These are phyloP conservation scores for Fragaria ananassa DNA, from an alignment of 306 rosid genomes.

Conservation along the genomic window DNA sequence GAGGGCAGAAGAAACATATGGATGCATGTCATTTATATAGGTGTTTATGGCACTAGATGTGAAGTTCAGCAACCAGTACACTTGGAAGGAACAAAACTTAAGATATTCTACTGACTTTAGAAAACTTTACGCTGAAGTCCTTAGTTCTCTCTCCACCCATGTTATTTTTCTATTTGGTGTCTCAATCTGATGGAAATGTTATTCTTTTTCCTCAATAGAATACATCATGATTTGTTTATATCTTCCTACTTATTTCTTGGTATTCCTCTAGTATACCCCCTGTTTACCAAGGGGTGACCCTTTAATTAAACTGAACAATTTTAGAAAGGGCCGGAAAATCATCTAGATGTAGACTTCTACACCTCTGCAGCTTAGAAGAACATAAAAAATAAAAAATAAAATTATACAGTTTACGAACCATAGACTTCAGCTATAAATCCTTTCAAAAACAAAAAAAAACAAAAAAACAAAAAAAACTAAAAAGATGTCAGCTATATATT, in stretches of 20 bases:
- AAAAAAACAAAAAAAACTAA: too few species aligned
- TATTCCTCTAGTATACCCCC: not conserved
- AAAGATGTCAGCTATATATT: too few species aligned
- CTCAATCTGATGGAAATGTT: not conserved
- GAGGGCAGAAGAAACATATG: not conserved
- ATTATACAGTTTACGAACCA: too few species aligned
- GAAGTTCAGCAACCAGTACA: not conserved
- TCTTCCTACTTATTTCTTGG: not conserved
- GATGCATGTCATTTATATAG: not conserved
- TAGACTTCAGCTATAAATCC: too few species aligned
- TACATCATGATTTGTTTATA: not conserved
- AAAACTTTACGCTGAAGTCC: not conserved
- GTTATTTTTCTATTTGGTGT: not conserved
- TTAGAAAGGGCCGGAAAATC: not conserved
- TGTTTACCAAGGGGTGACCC: not conserved
- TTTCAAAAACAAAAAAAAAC: too few species aligned
- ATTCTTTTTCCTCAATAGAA: not conserved
- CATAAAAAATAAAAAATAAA: too few species aligned
- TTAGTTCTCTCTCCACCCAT: not conserved
- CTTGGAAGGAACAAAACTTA: not conserved
- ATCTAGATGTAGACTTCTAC: not conserved
- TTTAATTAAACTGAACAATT: not conserved
- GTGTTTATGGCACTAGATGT: not conserved
- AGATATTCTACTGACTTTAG: not conserved
- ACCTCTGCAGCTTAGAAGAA: not conserved